phyloP scores from a whole-genome alignment of 768 basidiomycete genomes.

The Astraeus odoratus region DNA sequence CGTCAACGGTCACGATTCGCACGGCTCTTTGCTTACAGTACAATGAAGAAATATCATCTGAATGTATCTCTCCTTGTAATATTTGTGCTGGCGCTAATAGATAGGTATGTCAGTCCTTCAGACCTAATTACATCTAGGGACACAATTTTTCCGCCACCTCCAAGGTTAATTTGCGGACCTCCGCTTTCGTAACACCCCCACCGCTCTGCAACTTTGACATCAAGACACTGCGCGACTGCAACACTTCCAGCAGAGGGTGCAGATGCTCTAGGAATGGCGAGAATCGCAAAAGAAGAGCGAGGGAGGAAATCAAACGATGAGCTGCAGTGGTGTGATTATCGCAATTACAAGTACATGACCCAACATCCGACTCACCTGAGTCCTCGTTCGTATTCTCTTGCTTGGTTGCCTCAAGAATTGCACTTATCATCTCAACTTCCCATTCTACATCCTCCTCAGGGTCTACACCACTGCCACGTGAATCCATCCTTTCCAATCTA shows the following conservation, averaged over 20 bases:
- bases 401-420: slow-evolving; percentile 71
- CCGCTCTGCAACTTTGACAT: slow-evolving; percentile 50
- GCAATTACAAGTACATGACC: background rate
- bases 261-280: slow-evolving; percentile 65
- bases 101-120: too few species aligned
- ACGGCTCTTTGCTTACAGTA: too few species aligned
- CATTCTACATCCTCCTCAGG: slow-evolving; percentile 66
- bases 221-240: slow-evolving; percentile 54
- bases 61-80: too few species aligned
- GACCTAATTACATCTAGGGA: slow-evolving; percentile 4
- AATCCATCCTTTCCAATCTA: slow-evolving; percentile 39
- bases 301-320: slow-evolving; percentile 75
- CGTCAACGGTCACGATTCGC: too few species aligned
- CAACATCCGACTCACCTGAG: slow-evolving; percentile 51
- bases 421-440: slow-evolving; percentile 80
- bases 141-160: slow-evolving; percentile 52
- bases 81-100: background rate
- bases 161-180: slow-evolving; percentile 54
- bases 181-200: slow-evolving; percentile 55
- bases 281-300: slow-evolving; percentile 69
- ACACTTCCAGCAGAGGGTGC: slow-evolving; percentile 56
- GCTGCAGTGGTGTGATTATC: too few species aligned
- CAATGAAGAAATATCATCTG: too few species aligned
- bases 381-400: slow-evolving; percentile 72
- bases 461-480: slow-evolving; percentile 27